These are phyloP conservation scores for Thyridium curvatum DNA, from an alignment of 2,329 filamentous ascomycete genomes.

Conservation along the genomic window DNA sequence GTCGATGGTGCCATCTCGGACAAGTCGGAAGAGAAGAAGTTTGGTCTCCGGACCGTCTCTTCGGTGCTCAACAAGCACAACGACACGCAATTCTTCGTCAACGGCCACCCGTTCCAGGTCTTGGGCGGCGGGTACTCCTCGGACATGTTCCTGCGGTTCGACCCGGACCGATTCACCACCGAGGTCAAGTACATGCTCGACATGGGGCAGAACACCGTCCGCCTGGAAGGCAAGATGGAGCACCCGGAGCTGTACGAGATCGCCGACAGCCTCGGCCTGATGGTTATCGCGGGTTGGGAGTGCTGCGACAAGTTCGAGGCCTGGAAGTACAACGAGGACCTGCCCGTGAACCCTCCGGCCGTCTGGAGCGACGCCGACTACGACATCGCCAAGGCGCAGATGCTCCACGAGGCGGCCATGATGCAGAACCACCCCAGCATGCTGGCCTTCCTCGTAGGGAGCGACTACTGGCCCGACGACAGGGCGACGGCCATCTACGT, in stretches of 20 bases:
- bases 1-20: conserved; percentile 22
- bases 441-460: conserved; percentile 52
- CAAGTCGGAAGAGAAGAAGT: conserved; percentile 22
- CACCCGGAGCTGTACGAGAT: conserved; percentile 54
- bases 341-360: conserved; percentile 25
- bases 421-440: conserved; percentile 55
- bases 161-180: conserved; percentile 34
- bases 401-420: conserved; percentile 54
- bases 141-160: conserved; percentile 57
- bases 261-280: conserved; percentile 52
- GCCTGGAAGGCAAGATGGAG: conserved; percentile 59
- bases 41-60: conserved; percentile 49
- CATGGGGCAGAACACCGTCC: conserved; percentile 57
- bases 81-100: conserved; percentile 50
- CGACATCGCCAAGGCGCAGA: conserved; percentile 42
- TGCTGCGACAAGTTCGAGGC: conserved; percentile 65
- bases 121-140: conserved; percentile 54
- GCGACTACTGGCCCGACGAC: conserved; percentile 58
- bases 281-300: conserved; percentile 59
- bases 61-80: conserved; percentile 43
- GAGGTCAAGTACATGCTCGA: conserved; percentile 50
- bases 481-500: conserved; percentile 47
- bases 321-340: conserved; percentile 53
- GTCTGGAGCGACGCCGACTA: conserved; percentile 50
- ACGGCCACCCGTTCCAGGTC: conserved; percentile 52